Base-by-base conservation (phyloP, 257 asterid species). In the Gentiana straminea region DNA sequence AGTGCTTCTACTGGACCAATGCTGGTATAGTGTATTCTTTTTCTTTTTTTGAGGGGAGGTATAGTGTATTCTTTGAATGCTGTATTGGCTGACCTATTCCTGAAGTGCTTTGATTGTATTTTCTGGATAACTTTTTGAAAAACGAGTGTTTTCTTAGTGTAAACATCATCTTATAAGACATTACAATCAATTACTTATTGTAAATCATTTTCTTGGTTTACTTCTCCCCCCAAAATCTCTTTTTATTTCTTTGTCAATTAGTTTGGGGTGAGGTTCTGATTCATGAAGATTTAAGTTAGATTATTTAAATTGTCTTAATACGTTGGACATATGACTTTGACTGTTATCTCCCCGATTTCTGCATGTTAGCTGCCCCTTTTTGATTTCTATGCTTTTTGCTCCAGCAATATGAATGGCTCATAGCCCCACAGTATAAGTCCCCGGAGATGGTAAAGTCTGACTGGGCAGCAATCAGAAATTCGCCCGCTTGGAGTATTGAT, bases 321-420 rank as follows among this genome's bases (percentile, higher is more conserved):
- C 12, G 24, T 41, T 41, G 46, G 9, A 5, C 9, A 1, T 41
- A 10, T 7, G 46, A 41, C 9, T 5, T 2, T 41, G 9, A 10
- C 46, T 41, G 2, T 41, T 41, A 2, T 41, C 46, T 41, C 7
- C 9, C 9, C 9, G 8, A 24, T 36, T 24, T 39, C 15, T 64
- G 39, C 47, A 52, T 55, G 7, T 50, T 13, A 1, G 11, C 47
- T 24, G 13, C 38, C 15, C 37, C 51, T 52, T 56, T 41, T 50
- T 68, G 69, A 41, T 61, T 57, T 61, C 50, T 32, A 4, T 44
- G 37, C 54, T 52, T 57, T 65, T 60, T 70, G 70, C 45, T 72
- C 49, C 86, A 92, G 98, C 98, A 88, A 85, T 87, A 79, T 70
- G 98, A 88, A 67, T 88, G 94, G 95, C 97, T 92, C 71, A 81